A percentile compares a stretch with the other conserved stretches of the same genome.
phyloP scores from a whole-genome alignment of 2,329 filamentous ascomycete genomes.

The Delphinella strobiligena region DNA sequence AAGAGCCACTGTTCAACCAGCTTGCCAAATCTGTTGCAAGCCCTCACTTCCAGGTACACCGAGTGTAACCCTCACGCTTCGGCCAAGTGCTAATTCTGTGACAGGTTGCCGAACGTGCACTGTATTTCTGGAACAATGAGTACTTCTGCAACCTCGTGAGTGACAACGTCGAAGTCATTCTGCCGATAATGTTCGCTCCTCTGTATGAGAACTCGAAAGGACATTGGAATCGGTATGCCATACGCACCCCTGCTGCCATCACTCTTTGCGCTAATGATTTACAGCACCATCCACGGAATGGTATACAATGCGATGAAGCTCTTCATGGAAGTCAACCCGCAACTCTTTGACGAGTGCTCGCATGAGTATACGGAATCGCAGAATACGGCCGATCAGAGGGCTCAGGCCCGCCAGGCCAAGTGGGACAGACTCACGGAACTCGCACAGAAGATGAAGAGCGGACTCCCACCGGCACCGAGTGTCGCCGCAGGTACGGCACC shows the following conservation, averaged over 20 bases:
- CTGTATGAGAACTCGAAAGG: slow-evolving; percentile 98
- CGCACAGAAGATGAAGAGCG: slow-evolving; percentile 56
- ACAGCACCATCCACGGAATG: slow-evolving; percentile 96
- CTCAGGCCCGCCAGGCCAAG: slow-evolving; percentile 69
- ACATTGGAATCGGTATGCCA: slow-evolving; percentile 85
- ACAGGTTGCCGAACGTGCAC: slow-evolving; percentile 79
- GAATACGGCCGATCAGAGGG: slow-evolving; percentile 76
- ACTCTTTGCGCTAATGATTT: slow-evolving; percentile 4
- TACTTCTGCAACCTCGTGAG: slow-evolving; percentile 99
- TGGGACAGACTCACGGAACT: slow-evolving; percentile 80
- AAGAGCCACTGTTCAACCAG: slow-evolving; percentile 94
- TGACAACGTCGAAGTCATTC: slow-evolving; percentile 95
- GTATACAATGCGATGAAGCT: slow-evolving; percentile 99
- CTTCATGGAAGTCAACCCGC: slow-evolving; percentile 99
- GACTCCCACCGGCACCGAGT: slow-evolving; percentile 15
- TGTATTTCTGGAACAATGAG: slow-evolving; percentile 99
- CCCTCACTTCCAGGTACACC: slow-evolving; percentile 75
- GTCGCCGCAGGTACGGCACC: slow-evolving; percentile 18
- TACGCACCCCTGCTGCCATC: not conserved
- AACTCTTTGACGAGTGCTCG: slow-evolving; percentile 96
- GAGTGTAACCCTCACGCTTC: not conserved
- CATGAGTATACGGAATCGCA: slow-evolving; percentile 96
- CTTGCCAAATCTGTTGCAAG: slow-evolving; percentile 96
- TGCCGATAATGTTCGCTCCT: slow-evolving; percentile 98
- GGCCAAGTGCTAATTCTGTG: slow-evolving; percentile 10